Percentiles rank a stretch among this genome's conserved stretches.
Conservation (phyloP, 352 stramenopile genomes). For the Pythium dissimile region DNA sequence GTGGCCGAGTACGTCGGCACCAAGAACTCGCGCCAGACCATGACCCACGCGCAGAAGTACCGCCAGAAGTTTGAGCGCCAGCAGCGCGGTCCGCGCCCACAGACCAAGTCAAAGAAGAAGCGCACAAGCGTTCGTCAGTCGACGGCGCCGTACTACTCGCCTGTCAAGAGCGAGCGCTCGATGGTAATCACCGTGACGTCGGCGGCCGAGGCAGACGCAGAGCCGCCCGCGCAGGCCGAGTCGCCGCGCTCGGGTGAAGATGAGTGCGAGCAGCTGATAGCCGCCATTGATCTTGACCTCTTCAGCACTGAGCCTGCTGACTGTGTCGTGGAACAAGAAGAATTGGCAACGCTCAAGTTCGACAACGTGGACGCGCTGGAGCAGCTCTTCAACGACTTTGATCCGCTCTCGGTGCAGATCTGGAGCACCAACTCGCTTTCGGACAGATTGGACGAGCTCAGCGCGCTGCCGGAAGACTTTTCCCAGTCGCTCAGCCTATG, state of each 20-base stretch:
- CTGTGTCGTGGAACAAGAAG: not conserved
- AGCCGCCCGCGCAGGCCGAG: slow-evolving; percentile 1
- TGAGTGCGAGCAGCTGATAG: slow-evolving; percentile 15
- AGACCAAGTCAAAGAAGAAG: slow-evolving; percentile 10
- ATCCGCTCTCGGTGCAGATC: slow-evolving; percentile 15
- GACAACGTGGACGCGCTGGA: slow-evolving; percentile 10
- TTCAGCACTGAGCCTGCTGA: slow-evolving; percentile 9
- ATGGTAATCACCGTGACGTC: not conserved
- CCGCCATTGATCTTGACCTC: slow-evolving; percentile 11
- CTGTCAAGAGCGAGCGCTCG: not conserved
- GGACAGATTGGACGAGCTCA: slow-evolving; percentile 21
- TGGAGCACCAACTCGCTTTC: slow-evolving; percentile 26
- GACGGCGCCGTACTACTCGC: not conserved
- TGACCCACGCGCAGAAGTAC: slow-evolving; percentile 46
- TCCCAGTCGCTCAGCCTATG: slow-evolving; percentile 20
- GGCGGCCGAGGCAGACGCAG: not conserved
- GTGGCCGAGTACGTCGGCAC: slow-evolving; percentile 29
- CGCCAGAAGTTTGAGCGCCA: slow-evolving; percentile 36
- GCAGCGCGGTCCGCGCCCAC: slow-evolving; percentile 25
- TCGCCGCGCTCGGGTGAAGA: slow-evolving; percentile 20
- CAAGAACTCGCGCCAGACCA: slow-evolving; percentile 31
- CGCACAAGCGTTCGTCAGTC: slow-evolving; percentile 1
- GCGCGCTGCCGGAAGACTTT: slow-evolving; percentile 20
- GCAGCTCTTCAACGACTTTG: slow-evolving; percentile 22
- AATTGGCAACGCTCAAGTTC: slow-evolving; percentile 4